Percentiles rank a stretch among this genome's conserved stretches.
These are phyloP conservation scores for Diaporthe aspalathi DNA, from an alignment of 2,329 filamentous ascomycete genomes.

Conservation along the genomic window DNA sequence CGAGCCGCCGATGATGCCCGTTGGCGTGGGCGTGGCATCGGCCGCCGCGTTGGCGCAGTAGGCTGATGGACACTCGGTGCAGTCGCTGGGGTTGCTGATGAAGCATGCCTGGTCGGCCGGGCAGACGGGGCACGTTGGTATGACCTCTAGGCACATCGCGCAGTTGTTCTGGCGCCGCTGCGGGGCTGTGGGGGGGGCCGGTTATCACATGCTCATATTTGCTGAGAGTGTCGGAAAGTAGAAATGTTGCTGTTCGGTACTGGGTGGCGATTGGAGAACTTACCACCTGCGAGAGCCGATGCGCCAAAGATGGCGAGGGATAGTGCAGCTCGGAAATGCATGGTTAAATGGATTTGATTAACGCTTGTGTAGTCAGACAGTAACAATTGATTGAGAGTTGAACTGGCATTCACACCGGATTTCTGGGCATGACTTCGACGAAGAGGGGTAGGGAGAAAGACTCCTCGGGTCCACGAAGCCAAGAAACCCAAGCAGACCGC, in stretches of 20 bases:
- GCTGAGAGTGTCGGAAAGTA: too few relatives aligned
- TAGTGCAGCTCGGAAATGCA: conserved; percentile 20
- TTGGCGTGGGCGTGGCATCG: background rate
- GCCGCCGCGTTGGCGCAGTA: background rate
- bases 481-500: conserved; percentile 15
- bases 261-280: conserved; percentile 3
- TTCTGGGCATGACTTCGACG: background rate
- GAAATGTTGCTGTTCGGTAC: background rate
- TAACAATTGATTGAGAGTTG: background rate
- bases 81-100: background rate
- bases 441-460: conserved; percentile 4
- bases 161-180: conserved; percentile 1
- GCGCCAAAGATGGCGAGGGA: conserved; percentile 13
- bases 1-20: background rate
- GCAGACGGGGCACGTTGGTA: conserved; percentile 11
- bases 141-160: conserved; percentile 13
- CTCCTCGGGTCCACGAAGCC: conserved; percentile 13
- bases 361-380: too few relatives aligned
- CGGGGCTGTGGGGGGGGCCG: background rate
- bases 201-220: background rate
- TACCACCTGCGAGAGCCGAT: conserved; percentile 9
- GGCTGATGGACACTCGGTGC: conserved; percentile 10
- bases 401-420: background rate
- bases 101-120: background rate
- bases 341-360: background rate